Conservation (phyloP, 441 rosid species). For the Pelargonium hybrid region DNA sequence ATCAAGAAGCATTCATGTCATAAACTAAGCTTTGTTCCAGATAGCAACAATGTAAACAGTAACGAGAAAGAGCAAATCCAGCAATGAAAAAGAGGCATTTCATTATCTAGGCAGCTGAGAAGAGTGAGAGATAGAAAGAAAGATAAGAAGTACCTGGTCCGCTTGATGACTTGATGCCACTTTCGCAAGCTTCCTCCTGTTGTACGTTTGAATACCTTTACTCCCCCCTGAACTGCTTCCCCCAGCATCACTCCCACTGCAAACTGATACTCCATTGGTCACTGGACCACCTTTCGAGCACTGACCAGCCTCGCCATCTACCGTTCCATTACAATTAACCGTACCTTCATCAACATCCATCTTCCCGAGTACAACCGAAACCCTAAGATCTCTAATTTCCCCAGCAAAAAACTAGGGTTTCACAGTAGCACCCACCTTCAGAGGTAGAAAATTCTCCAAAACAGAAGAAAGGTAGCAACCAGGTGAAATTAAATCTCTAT, state of each 20-base stretch:
- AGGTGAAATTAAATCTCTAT: background rate
- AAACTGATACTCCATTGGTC: conserved; percentile 29
- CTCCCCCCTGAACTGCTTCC: conserved; percentile 30
- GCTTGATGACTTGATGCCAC: conserved; percentile 30
- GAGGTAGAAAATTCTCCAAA: conserved; percentile 7
- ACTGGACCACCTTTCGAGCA: conserved; percentile 27
- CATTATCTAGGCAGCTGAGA: background rate
- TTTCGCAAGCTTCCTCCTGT: conserved; percentile 48
- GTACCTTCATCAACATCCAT: conserved; percentile 42
- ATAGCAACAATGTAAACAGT: background rate
- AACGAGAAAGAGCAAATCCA: background rate
- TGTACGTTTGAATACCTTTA: conserved; percentile 45
- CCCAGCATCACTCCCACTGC: conserved; percentile 26
- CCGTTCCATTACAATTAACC: conserved; percentile 28
- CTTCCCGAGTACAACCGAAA: conserved; percentile 11
- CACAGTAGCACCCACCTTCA: conserved; percentile 16
- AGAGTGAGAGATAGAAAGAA: background rate
- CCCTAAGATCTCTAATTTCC: conserved; percentile 17
- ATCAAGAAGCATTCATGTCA: too few species aligned
- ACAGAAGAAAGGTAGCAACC: background rate
- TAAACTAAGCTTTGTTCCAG: background rate
- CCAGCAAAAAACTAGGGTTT: conserved; percentile 30
- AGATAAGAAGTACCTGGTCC: conserved; percentile 37
- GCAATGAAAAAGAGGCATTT: background rate
- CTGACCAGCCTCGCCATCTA: conserved; percentile 17